Evolutionary conservation across 805 yeast genomes (phyloP).

Genomic region (Yamadazyma sp.): DNA sequence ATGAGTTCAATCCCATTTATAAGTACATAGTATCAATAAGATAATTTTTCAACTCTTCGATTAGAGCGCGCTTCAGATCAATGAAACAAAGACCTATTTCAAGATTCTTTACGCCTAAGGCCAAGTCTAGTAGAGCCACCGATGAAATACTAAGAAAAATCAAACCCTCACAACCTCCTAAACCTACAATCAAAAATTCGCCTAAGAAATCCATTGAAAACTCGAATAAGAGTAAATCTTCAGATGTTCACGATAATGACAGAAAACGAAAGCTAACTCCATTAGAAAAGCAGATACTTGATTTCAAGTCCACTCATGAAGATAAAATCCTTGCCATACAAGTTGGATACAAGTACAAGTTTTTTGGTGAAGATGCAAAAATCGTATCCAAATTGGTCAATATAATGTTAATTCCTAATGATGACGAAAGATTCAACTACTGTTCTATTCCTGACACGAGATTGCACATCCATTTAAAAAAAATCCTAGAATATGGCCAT

Average conservation of each 20-base stretch:
- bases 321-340: slow-evolving; percentile 80
- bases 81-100: slow-evolving; percentile 8
- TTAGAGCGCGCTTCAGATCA: no score
- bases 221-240: neutral
- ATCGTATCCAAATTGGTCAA: slow-evolving; percentile 63
- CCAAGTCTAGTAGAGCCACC: neutral
- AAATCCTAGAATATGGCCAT: slow-evolving; percentile 66
- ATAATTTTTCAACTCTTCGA: no score
- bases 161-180: no score
- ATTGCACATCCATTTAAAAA: slow-evolving; percentile 70
- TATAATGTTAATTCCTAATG: slow-evolving; percentile 60
- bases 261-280: slow-evolving; percentile 54
- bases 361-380: slow-evolving; percentile 82
- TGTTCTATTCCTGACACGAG: slow-evolving; percentile 82
- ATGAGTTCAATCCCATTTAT: no score
- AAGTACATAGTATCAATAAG: no score
- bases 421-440: slow-evolving; percentile 68
- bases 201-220: no score
- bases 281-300: slow-evolving; percentile 71
- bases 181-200: no score
- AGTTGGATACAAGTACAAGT: slow-evolving; percentile 89
- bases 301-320: slow-evolving; percentile 53
- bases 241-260: neutral
- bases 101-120: slow-evolving; percentile 3
- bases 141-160: neutral